Evolutionary conservation across 495 filamentous ascomycete species (phyloP), one percentile per base, ranked within the genome.

Genomic region (Hypomontagnella monticulosa): DNA sequence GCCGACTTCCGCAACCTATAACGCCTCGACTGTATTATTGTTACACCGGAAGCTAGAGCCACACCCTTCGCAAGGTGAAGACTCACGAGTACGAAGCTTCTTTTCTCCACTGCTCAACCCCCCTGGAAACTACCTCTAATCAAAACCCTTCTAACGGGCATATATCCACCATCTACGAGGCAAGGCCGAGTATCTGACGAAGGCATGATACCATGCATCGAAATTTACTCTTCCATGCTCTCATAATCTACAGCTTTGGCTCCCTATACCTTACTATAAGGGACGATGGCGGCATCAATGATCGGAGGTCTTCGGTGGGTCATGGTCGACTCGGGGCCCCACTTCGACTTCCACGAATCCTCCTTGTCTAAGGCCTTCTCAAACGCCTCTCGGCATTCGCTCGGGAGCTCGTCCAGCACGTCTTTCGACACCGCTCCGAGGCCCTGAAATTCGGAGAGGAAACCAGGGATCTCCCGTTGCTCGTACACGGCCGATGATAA

Each of bases 321-420:
- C 49, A 84, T 83, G 4, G 75, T 64, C 4, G 72, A 75, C 73
- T 96, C 93, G 2, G 81, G 81, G 32, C 81, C 81, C 91, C 91
- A 95, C 23, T 75, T 83, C 12, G 73, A 75, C 76, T 91, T 93
- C 93, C 93, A 97, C 43, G 82, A 75, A 42, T 72, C 74, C 69
- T 96, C 91, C 16, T 78, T 75, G 8, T 78, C 72, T 11, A 87
- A 76, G 2, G 91, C 87, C 32, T 84, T 78, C 14, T 91, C 72
- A 38, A 96, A 91, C 0, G 90, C 88, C 30, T 80, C 74, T 36
- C 88, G 85, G 76, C 90, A 92, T 50, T 93, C 89, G 2, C 84
- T 72, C 0, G 91, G 91, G 23, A 97, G 79, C 63, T 89, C 80
- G 8, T 82, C 86, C 34, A 89, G 71, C 57, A 94, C 83, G 4